Conservation (phyloP, 331 rosid species). For the Pyrus hybrid region DNA sequence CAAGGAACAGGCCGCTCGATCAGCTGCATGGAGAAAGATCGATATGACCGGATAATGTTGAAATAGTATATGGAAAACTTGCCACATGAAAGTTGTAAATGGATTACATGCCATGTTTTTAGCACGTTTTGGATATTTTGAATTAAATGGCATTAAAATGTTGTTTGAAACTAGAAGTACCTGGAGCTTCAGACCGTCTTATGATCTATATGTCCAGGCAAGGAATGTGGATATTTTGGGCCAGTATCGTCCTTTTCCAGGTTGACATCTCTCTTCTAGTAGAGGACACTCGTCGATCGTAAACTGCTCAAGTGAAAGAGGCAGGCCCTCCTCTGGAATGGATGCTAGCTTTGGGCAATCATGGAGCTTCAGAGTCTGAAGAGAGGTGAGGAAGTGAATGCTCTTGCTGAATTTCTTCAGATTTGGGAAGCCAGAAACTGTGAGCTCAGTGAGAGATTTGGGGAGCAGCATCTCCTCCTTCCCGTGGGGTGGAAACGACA, state of each 20-base stretch:
- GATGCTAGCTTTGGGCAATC: neutral
- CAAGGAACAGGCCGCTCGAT: neutral
- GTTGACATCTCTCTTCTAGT: neutral
- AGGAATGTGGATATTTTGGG: neutral
- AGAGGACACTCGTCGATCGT: rapidly evolving
- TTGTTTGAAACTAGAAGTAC: neutral
- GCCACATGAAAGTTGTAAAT: neutral
- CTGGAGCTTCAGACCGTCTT: neutral
- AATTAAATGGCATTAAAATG: neutral
- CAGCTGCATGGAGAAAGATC: neutral
- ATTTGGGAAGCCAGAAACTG: neutral
- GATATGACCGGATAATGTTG: neutral
- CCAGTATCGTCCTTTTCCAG: neutral
- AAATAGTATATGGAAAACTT: neutral
- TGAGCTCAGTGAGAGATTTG: neutral
- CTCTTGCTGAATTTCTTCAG: neutral
- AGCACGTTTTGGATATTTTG: neutral
- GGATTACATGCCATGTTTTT: neutral
- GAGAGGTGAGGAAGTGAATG: neutral
- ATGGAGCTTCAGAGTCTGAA: neutral
- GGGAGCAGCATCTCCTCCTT: neutral
- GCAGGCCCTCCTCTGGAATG: neutral
- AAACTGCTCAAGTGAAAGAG: neutral
- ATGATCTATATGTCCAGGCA: neutral
- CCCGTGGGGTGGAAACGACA: too few relatives aligned